Evolutionary conservation across 352 stramenopile species (phyloP).

Genomic region (Pythium utonaiense): DNA sequence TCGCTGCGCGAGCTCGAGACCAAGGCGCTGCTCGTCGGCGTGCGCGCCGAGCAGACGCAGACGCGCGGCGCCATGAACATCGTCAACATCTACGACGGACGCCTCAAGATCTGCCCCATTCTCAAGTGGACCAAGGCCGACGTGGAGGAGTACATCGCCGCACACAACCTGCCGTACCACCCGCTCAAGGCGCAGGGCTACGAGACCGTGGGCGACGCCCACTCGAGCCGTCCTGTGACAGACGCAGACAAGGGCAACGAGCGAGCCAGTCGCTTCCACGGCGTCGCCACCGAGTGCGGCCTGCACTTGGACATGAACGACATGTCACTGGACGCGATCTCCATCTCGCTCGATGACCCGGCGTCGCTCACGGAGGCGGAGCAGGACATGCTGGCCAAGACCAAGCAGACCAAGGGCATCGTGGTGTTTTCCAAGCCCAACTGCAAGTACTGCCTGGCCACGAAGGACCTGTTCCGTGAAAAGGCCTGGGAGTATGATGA

Average conservation of each 20-base stretch:
- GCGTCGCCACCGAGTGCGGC: conserved; percentile 78
- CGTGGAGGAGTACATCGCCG: conserved; percentile 72
- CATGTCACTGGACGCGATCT: conserved; percentile 51
- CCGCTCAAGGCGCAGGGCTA: conserved; percentile 83
- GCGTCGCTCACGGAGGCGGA: conserved; percentile 44
- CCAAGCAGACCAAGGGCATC: conserved; percentile 44
- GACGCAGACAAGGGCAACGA: conserved; percentile 61
- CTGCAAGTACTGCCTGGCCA: conserved; percentile 70
- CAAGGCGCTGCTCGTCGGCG: conserved; percentile 66
- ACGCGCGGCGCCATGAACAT: conserved; percentile 66
- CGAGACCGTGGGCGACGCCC: conserved; percentile 75
- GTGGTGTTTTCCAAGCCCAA: conserved; percentile 71
- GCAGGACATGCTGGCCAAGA: conserved; percentile 40
- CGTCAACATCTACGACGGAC: conserved; percentile 77
- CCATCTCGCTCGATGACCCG: conserved; percentile 40
- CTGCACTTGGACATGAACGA: conserved; percentile 73
- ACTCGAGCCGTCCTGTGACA: conserved; percentile 81
- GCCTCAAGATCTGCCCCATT: conserved; percentile 86
- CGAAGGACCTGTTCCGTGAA: conserved; percentile 57
- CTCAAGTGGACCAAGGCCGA: conserved; percentile 76
- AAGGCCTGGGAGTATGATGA: conserved; percentile 66
- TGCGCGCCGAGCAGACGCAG: conserved; percentile 75
- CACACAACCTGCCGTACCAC: conserved; percentile 69
- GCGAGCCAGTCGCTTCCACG: conserved; percentile 75
- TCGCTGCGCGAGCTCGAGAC: conserved; percentile 56